These are phyloP conservation scores for Podila horticola DNA, from an alignment of 192 early-diverging fungal species.

Conservation along the genomic window DNA sequence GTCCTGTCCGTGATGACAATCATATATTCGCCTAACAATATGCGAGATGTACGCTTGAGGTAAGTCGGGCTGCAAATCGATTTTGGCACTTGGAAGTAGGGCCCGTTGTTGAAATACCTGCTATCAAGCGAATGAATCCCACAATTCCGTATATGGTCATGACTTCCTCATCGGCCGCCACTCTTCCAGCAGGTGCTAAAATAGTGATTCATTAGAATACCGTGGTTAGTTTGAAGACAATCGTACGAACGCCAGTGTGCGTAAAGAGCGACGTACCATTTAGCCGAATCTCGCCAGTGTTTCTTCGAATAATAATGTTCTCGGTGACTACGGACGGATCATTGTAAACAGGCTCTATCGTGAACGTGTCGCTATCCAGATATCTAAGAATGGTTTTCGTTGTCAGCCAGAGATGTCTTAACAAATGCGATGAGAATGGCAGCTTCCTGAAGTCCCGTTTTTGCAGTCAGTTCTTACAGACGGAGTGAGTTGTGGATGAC, in stretches of 20 bases:
- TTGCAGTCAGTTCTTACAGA: slow-evolving; percentile 19
- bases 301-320: slow-evolving; percentile 69
- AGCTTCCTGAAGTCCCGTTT: too few relatives aligned
- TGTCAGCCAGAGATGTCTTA: neutral
- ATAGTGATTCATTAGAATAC: neutral
- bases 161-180: slow-evolving; percentile 62
- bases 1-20: slow-evolving; percentile 76
- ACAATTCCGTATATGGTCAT: slow-evolving; percentile 74
- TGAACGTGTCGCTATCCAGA: slow-evolving; percentile 63
- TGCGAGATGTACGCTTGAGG: neutral
- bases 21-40: slow-evolving; percentile 75
- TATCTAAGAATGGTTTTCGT: slow-evolving; percentile 48
- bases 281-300: slow-evolving; percentile 55
- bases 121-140: slow-evolving; percentile 74
- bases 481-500: slow-evolving; percentile 33
- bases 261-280: slow-evolving; percentile 34
- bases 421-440: neutral
- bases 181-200: slow-evolving; percentile 18
- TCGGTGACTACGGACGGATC: slow-evolving; percentile 62
- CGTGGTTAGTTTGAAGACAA: too few relatives aligned
- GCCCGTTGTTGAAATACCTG: slow-evolving; percentile 55
- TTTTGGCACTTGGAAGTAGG: neutral
- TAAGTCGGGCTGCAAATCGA: neutral
- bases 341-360: slow-evolving; percentile 64
- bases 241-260: too few relatives aligned